These are phyloP conservation scores for Neoboletus subvelutipes DNA, from an alignment of 768 basidiomycete genomes.

Conservation along the genomic window DNA sequence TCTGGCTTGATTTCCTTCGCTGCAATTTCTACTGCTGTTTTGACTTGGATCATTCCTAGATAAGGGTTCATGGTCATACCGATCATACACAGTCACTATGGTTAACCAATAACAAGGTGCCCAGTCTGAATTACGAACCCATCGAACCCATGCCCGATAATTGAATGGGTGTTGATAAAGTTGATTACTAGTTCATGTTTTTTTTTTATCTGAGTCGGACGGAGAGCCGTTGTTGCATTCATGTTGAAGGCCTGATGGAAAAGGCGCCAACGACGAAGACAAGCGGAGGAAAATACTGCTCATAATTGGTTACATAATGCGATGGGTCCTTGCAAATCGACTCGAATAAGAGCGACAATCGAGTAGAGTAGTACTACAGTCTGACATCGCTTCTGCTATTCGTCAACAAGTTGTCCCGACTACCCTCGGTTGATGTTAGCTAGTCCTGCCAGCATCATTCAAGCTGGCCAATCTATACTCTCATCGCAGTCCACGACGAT, in stretches of 20 bases:
- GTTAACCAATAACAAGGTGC: too few species aligned
- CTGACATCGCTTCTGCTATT: too few species aligned
- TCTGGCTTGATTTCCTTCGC: slow-evolving; percentile 7
- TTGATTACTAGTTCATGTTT: slow-evolving; percentile 27
- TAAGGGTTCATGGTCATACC: slow-evolving; percentile 11
- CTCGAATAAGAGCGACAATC: slow-evolving; percentile 15
- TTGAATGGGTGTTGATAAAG: too few species aligned
- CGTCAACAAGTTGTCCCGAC: not conserved
- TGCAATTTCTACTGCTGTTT: slow-evolving; percentile 10
- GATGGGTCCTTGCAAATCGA: slow-evolving; percentile 4
- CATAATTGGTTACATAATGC: slow-evolving; percentile 4
- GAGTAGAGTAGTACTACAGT: slow-evolving; percentile 5
- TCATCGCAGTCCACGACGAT: not conserved
- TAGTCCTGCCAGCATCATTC: not conserved
- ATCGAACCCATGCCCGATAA: too few species aligned
- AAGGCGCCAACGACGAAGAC: slow-evolving; percentile 22
- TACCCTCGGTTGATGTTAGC: not conserved
- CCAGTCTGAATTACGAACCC: not conserved
- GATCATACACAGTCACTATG: slow-evolving; percentile 11
- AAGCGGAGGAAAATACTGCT: slow-evolving; percentile 11
- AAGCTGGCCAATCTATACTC: not conserved
- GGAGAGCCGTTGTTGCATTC: slow-evolving; percentile 25
- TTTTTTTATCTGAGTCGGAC: slow-evolving; percentile 31
- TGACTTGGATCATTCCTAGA: slow-evolving; percentile 11
- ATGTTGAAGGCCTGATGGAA: slow-evolving; percentile 35